Evolutionary conservation across 768 basidiomycete species (phyloP).

Genomic region (Mycena galericulata): DNA sequence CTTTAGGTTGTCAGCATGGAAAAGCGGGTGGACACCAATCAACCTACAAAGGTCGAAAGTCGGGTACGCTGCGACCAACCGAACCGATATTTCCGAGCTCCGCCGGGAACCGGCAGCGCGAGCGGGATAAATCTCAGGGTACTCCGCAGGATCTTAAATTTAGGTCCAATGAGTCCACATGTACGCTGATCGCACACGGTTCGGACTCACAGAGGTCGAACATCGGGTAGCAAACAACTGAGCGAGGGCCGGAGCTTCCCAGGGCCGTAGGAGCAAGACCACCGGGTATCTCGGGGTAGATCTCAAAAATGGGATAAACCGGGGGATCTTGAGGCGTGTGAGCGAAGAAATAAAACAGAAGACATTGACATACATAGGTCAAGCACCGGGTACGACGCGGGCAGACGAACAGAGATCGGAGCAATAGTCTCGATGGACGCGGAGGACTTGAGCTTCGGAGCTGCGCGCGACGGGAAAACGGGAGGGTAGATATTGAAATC

Average conservation of each 20-base stretch:
- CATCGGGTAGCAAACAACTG: conserved; percentile 35
- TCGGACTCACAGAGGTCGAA: conserved; percentile 40
- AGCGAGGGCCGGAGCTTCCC: not conserved
- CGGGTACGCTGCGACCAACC: not conserved
- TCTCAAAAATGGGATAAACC: conserved; percentile 23
- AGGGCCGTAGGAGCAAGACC: not conserved
- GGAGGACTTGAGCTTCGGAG: not conserved
- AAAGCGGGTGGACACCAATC: not conserved
- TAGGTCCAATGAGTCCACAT: not conserved
- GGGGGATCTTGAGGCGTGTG: conserved; percentile 3
- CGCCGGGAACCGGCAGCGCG: conserved; percentile 2
- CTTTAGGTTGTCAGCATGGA: conserved; percentile 38
- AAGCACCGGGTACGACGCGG: conserved; percentile 41
- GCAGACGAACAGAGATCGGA: conserved; percentile 23
- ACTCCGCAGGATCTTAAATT: conserved; percentile 16
- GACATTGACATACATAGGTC: conserved; percentile 30
- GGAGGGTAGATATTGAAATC: conserved; percentile 52
- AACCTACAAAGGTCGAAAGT: conserved; percentile 3
- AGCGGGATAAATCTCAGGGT: conserved; percentile 40
- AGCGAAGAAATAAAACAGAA: not conserved
- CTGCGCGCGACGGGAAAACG: conserved; percentile 6
- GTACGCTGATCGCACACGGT: not conserved
- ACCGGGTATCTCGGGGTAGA: conserved; percentile 23
- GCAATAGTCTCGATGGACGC: not conserved
- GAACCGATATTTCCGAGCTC: not conserved